These are phyloP conservation scores for Cyberlindnera mycetangii DNA, from an alignment of 805 yeast genomes.

Conservation along the genomic window DNA sequence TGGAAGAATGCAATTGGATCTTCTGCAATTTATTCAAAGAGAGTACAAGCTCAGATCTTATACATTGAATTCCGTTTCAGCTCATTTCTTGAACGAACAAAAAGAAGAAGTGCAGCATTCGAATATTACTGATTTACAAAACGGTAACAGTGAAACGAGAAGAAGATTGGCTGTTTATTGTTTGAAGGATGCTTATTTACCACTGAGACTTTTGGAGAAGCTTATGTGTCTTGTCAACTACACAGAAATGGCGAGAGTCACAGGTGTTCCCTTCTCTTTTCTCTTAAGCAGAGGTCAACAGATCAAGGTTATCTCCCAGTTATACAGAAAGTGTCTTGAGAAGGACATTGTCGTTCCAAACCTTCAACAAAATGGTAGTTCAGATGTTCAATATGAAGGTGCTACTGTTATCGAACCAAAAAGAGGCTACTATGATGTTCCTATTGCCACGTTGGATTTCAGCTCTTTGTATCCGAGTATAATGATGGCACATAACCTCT, in stretches of 20 bases:
- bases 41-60: constrained; percentile 94
- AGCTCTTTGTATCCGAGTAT: constrained; percentile 96
- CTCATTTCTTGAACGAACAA: constrained; percentile 90
- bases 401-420: constrained; percentile 98
- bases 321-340: constrained; percentile 87
- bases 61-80: constrained; percentile 92
- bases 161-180: constrained; percentile 96
- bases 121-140: constrained; percentile 90
- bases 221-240: constrained; percentile 95
- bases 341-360: constrained; percentile 90
- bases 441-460: constrained; percentile 97
- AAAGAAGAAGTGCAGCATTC: constrained; percentile 98
- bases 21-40: constrained; percentile 88
- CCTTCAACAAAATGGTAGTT: constrained; percentile 68
- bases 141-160: constrained; percentile 89
- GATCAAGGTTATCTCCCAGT: constrained; percentile 93
- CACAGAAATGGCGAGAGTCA: constrained; percentile 99
- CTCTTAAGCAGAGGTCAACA: constrained; percentile 93
- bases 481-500: constrained; percentile 98
- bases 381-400: constrained; percentile 95
- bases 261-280: constrained; percentile 96
- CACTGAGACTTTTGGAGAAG: constrained; percentile 83
- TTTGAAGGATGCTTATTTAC: constrained; percentile 92
- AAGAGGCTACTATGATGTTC: constrained; percentile 94
- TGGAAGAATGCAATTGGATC: constrained; percentile 93